Conservation (phyloP, 108 stramenopile species). For the Ochromonas danica region DNA sequence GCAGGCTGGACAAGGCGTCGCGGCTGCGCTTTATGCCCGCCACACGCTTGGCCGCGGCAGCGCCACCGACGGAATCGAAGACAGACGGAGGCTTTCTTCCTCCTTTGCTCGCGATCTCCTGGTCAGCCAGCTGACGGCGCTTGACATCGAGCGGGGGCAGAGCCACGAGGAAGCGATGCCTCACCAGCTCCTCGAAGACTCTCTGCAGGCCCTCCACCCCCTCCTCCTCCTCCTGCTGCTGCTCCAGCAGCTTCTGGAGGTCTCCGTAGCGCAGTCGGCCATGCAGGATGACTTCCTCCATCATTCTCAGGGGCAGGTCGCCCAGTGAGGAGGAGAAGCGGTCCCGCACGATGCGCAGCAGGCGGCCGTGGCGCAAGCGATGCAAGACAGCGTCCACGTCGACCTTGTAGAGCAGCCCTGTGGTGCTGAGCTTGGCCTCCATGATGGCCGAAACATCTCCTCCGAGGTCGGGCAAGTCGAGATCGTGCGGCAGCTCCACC, state of each 20-base stretch:
- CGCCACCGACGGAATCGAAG: background rate
- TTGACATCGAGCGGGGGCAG: background rate
- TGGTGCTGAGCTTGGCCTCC: background rate
- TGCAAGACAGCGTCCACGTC: background rate
- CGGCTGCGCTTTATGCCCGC: background rate
- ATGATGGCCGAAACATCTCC: background rate
- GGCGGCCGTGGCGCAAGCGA: background rate
- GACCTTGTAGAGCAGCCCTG: background rate
- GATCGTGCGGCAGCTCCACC: background rate
- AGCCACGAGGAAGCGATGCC: background rate
- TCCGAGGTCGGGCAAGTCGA: background rate
- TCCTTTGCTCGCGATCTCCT: background rate
- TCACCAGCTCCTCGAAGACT: background rate
- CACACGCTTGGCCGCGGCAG: background rate
- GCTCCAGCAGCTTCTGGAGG: background rate
- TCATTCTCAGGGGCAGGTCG: background rate
- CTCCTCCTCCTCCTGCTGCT: background rate
- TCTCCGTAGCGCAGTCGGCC: too few relatives aligned
- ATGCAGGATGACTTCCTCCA: background rate
- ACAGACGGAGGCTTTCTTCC: background rate
- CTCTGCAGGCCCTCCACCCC: background rate
- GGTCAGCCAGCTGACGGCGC: background rate
- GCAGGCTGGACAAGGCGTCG: background rate
- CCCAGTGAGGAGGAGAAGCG: background rate
- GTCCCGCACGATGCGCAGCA: background rate